Percentiles rank a stretch among this genome's conserved stretches.
These are phyloP conservation scores for Phallus indusiatus DNA, from an alignment of 768 basidiomycete species.

Conservation along the genomic window DNA sequence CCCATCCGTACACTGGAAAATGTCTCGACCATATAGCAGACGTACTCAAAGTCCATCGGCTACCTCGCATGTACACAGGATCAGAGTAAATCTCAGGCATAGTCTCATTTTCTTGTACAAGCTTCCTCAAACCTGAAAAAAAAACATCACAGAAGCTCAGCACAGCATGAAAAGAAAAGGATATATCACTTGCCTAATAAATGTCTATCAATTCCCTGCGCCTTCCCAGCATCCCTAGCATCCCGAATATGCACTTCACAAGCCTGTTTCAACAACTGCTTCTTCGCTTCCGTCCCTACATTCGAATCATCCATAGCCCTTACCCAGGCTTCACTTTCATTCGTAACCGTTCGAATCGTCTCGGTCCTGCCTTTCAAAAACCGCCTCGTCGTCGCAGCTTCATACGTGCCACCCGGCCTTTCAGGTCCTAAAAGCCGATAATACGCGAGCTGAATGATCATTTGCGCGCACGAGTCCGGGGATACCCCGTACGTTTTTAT, in stretches of 20 bases:
- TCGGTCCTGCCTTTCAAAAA: constrained; percentile 90
- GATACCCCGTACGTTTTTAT: constrained; percentile 86
- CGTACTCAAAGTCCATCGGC: constrained; percentile 84
- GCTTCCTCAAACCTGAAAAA: constrained; percentile 58
- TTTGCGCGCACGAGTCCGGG: constrained; percentile 92
- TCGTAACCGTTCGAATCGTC: constrained; percentile 77
- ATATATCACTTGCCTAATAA: constrained; percentile 58
- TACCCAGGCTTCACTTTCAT: constrained; percentile 72
- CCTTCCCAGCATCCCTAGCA: constrained; percentile 58
- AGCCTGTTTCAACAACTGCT: constrained; percentile 45
- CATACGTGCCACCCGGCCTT: constrained; percentile 73
- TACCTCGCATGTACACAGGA: constrained; percentile 59
- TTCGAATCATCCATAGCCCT: constrained; percentile 53
- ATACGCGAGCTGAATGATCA: constrained; percentile 87
- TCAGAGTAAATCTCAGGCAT: constrained; percentile 68
- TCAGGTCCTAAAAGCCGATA: constrained; percentile 51
- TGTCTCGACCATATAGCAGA: constrained; percentile 82
- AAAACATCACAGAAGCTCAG: not conserved
- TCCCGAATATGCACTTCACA: constrained; percentile 52
- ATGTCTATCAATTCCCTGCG: constrained; percentile 79
- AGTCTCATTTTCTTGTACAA: constrained; percentile 50
- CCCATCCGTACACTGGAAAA: constrained; percentile 87
- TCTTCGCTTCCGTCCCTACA: constrained; percentile 31
- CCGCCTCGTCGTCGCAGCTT: constrained; percentile 83
- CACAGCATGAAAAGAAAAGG: not conserved